Percentiles rank a stretch among this genome's conserved stretches.
These are phyloP conservation scores for Coemansia guatemalensis DNA, from an alignment of 192 early-diverging fungal genomes.

Conservation along the genomic window DNA sequence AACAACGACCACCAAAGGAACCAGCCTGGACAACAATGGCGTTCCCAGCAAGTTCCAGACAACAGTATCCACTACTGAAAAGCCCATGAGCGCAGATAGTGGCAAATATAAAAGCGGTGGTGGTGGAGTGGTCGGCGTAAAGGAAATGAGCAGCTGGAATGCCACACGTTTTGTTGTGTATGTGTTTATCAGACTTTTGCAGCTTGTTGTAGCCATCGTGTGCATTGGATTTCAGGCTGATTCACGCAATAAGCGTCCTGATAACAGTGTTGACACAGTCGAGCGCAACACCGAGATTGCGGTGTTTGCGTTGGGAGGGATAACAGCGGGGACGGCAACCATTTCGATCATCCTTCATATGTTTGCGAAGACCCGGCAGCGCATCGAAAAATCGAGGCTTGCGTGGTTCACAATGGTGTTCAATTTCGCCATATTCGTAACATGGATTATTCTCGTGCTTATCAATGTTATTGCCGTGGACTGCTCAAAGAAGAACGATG, in stretches of 20 bases:
- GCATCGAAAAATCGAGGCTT: constrained; percentile 26
- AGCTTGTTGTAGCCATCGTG: constrained; percentile 34
- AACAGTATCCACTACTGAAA: constrained; percentile 5
- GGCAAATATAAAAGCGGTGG: background rate
- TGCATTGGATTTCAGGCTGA: constrained; percentile 37
- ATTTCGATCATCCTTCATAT: constrained; percentile 31
- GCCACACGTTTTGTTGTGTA: constrained; percentile 31
- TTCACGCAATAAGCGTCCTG: constrained; percentile 25
- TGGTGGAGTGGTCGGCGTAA: constrained; percentile 24
- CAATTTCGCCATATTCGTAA: constrained; percentile 36
- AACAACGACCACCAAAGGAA: background rate
- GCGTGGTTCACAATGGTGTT: constrained; percentile 31
- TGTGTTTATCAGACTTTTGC: constrained; percentile 22
- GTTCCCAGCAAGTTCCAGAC: background rate
- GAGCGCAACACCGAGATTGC: constrained; percentile 36
- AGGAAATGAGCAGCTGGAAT: constrained; percentile 24
- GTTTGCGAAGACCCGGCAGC: constrained; percentile 30
- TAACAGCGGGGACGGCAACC: constrained; percentile 28
- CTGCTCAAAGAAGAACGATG: constrained; percentile 32
- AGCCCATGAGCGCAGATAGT: background rate
- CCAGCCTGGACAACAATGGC: background rate
- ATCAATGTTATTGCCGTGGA: constrained; percentile 45
- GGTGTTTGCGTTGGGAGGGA: constrained; percentile 22
- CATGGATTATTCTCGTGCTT: constrained; percentile 44
- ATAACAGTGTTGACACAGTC: constrained; percentile 3